Evolutionary conservation across 2,329 filamentous ascomycete species (phyloP).

Genomic region (Rhynchosporium agropyri): DNA sequence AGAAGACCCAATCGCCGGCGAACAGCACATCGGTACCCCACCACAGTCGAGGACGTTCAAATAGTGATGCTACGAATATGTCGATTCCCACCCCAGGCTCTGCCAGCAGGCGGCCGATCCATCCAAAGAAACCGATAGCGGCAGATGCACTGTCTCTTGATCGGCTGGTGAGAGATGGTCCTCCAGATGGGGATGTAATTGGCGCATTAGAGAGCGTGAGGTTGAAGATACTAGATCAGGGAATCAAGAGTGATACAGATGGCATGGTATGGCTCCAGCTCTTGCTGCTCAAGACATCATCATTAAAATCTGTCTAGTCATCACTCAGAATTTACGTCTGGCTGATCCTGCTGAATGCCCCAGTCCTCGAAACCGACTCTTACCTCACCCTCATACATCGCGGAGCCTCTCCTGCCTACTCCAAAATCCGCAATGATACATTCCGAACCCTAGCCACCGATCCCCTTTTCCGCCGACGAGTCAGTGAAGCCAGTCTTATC

Average conservation of each 20-base stretch:
- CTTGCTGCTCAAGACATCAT: constrained; percentile 22
- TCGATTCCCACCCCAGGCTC: constrained; percentile 44
- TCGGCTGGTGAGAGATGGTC: constrained; percentile 77
- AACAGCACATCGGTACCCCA: constrained; percentile 28
- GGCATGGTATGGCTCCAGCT: constrained; percentile 66
- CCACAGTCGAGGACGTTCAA: constrained; percentile 64
- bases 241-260: constrained; percentile 75
- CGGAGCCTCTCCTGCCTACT: constrained; percentile 90
- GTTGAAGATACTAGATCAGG: constrained; percentile 73
- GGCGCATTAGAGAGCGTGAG: constrained; percentile 71
- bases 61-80: constrained; percentile 67
- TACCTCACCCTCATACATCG: constrained; percentile 92
- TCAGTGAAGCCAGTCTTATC: constrained; percentile 93
- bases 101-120: constrained; percentile 48
- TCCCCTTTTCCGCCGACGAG: constrained; percentile 91
- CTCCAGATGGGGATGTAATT: constrained; percentile 68
- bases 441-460: constrained; percentile 96
- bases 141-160: constrained; percentile 68
- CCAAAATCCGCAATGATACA: constrained; percentile 97
- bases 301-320: constrained; percentile 59
- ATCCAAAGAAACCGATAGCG: constrained; percentile 50
- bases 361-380: constrained; percentile 80
- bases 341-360: constrained; percentile 89
- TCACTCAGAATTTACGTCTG: constrained; percentile 92
- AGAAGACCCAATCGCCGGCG: constrained; percentile 34